These are phyloP conservation scores for Penicillium sp. DNA, from an alignment of 2,329 filamentous ascomycete species.

Conservation along the genomic window DNA sequence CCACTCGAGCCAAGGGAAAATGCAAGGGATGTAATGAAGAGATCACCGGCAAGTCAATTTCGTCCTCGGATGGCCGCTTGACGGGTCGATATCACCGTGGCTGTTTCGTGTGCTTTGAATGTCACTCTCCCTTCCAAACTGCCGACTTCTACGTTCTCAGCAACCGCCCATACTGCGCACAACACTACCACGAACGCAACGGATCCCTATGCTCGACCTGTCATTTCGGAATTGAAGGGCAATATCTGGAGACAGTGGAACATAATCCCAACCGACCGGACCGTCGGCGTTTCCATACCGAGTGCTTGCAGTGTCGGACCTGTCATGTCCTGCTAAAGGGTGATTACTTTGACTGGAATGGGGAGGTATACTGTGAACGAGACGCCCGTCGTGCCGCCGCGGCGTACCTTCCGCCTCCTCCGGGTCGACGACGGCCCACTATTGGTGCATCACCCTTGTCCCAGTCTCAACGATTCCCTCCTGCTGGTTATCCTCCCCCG, in stretches of 20 bases:
- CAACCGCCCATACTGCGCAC: slow-evolving; percentile 83
- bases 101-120: slow-evolving; percentile 88
- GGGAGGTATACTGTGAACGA: slow-evolving; percentile 74
- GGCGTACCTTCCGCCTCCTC: slow-evolving; percentile 19
- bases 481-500: slow-evolving; percentile 24
- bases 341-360: slow-evolving; percentile 86
- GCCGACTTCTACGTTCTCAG: slow-evolving; percentile 87
- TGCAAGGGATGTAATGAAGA: slow-evolving; percentile 75
- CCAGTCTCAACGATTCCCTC: slow-evolving; percentile 25
- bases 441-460: slow-evolving; percentile 33
- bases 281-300: slow-evolving; percentile 72
- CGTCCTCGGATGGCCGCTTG: slow-evolving; percentile 83
- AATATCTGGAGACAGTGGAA: slow-evolving; percentile 77
- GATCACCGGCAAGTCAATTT: slow-evolving; percentile 88
- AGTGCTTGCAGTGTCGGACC: slow-evolving; percentile 73
- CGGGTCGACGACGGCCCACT: slow-evolving; percentile 34
- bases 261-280: slow-evolving; percentile 28
- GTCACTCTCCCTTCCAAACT: slow-evolving; percentile 72
- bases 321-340: slow-evolving; percentile 69
- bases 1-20: slow-evolving; percentile 56
- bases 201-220: slow-evolving; percentile 77
- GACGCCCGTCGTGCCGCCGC: slow-evolving; percentile 63
- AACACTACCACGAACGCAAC: slow-evolving; percentile 88
- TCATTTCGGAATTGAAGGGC: slow-evolving; percentile 80
- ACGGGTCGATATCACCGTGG: slow-evolving; percentile 92